These are phyloP conservation scores for Scopulariopsis brevicaulis DNA, from an alignment of 2,329 filamentous ascomycete genomes.

Conservation along the genomic window DNA sequence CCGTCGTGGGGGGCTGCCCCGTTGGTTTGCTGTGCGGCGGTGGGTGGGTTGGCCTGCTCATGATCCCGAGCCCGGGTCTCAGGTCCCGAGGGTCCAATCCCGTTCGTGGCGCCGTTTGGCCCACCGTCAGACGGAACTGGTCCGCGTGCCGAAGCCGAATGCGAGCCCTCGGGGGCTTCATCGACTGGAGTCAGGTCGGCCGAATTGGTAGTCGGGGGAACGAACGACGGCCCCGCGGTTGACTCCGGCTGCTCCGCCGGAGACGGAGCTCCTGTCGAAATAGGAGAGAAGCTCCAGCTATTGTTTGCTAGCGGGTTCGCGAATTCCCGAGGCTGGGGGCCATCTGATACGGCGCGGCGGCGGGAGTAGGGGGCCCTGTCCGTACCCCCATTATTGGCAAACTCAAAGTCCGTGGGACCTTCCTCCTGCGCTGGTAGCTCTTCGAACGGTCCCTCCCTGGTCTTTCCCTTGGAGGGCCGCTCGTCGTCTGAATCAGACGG, in stretches of 20 bases:
- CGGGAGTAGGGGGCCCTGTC: slow-evolving; percentile 6
- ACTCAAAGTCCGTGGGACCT: neutral
- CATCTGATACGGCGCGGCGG: slow-evolving; percentile 43
- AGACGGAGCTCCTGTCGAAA: neutral
- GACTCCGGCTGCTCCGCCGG: neutral
- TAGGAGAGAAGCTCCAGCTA: slow-evolving; percentile 43
- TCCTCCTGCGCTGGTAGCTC: neutral
- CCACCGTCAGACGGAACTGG: neutral
- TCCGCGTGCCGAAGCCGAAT: neutral
- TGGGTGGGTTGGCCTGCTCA: neutral
- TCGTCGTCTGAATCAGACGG: neutral
- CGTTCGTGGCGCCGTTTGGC: neutral
- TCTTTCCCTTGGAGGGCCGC: neutral
- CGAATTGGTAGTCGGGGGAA: neutral
- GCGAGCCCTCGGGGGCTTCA: slow-evolving; percentile 6
- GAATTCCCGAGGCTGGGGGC: slow-evolving; percentile 29
- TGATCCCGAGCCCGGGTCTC: neutral
- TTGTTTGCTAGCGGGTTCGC: slow-evolving; percentile 46
- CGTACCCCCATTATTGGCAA: neutral
- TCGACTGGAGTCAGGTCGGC: slow-evolving; percentile 1
- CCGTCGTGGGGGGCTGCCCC: slow-evolving; percentile 1
- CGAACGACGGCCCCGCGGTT: neutral
- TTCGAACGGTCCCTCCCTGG: neutral
- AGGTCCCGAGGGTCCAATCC: neutral
- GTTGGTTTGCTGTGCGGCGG: neutral